These are phyloP conservation scores for Gomphus bonarii DNA, from an alignment of 1,284 basidiomycete species.

Conservation along the genomic window DNA sequence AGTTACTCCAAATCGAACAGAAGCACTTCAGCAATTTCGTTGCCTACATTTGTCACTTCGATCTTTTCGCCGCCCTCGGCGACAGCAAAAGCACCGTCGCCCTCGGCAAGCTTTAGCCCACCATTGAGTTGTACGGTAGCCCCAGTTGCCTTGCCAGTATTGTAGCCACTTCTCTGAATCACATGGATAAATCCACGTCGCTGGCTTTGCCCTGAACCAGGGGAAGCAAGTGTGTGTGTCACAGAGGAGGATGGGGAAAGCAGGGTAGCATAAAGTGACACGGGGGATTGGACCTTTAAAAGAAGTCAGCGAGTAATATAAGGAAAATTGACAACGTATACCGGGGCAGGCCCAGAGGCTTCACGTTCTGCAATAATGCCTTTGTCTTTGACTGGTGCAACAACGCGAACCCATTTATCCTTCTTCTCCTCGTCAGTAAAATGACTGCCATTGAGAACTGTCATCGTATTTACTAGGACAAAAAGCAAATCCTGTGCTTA, in stretches of 20 bases:
- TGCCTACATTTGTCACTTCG: conserved; percentile 49
- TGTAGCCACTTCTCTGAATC: conserved; percentile 70
- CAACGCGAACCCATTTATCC: conserved; percentile 41
- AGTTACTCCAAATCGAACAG: conserved; percentile 60
- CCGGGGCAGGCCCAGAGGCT: conserved; percentile 61
- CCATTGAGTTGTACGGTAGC: conserved; percentile 37
- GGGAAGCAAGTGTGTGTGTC: conserved; percentile 32
- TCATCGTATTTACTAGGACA: not conserved
- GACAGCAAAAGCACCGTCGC: conserved; percentile 63
- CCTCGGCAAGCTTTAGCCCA: conserved; percentile 38
- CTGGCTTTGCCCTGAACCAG: conserved; percentile 20
- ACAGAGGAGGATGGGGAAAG: conserved; percentile 45
- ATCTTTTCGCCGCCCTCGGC: conserved; percentile 35
- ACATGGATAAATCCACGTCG: conserved; percentile 53
- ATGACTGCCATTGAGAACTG: conserved; percentile 29
- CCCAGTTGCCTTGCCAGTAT: conserved; percentile 38
- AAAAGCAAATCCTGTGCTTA: conserved; percentile 14
- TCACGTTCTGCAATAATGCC: conserved; percentile 56
- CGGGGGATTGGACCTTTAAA: conserved; percentile 35
- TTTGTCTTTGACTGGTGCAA: conserved; percentile 52
- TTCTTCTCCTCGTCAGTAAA: conserved; percentile 77
- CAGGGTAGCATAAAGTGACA: conserved; percentile 59
- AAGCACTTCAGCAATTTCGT: conserved; percentile 52
- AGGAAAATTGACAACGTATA: conserved; percentile 6
- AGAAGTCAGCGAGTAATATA: not conserved